Evolutionary conservation across 2,329 filamentous ascomycete genomes (phyloP), one percentile per base, ranked within the genome.

Genomic region (Biscogniauxia sp.): DNA sequence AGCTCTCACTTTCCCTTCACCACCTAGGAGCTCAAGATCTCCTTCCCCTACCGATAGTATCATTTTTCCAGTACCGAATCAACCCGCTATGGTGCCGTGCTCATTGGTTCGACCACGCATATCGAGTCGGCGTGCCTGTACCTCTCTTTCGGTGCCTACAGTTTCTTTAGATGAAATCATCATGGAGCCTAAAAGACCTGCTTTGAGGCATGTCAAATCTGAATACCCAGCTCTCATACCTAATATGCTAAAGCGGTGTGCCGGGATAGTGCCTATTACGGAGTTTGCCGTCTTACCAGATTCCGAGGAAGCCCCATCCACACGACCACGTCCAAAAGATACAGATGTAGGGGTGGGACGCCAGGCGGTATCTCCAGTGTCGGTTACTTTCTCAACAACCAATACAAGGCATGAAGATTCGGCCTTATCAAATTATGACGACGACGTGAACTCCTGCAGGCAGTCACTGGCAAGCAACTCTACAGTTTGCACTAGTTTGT

Each of bases 1-100:
- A 32, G 59, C 61, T 8, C 69, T 72, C 59, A 66, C 55, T 9
- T 73, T 73, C 50, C 71, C 71, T 52, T 63, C 61, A 32, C 70
- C 70, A 13, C 71, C 71, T 17, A 67, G 56, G 56, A 59, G 61
- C 5, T 66, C 68, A 13, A 61, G 63, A 20, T 62, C 69, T 20
- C 64, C 66, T 13, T 67, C 69, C n/a, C 58, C 62, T 52, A 63
- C 64, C 19, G 66, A 57, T 54, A 68, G 41, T 51, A 52, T 53
- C 51, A 51, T 53, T 56, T 54, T 60, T 56, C 41, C 26, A 57
- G 53, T 58, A 28, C 56, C 58, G 13, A 56, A 28, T 50, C 59
- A 59, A 49, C 20, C 49, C 5, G 58, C 52, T 54, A 20, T 45
- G 37, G 37, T 20, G 37, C 41, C 32, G 8, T 41, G 20, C 49